phyloP scores from a whole-genome alignment of 176 grass and related monocot species.

The Melocanna baccifera region DNA sequence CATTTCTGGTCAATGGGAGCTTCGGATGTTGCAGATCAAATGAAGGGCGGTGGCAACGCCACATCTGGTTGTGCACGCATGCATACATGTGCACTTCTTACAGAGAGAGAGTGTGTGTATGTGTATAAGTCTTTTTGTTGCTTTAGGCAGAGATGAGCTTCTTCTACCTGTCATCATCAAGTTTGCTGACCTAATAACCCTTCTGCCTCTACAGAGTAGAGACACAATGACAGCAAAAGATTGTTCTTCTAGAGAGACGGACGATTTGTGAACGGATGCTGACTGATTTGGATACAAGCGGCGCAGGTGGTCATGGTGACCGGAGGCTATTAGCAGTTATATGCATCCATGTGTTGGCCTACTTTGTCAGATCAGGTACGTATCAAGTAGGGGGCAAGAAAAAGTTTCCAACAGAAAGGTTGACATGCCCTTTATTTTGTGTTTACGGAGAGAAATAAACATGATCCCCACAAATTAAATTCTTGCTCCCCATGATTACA shows the following conservation, averaged over 20 bases:
- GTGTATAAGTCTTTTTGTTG: neutral
- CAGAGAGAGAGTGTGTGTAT: no score
- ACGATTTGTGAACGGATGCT: neutral
- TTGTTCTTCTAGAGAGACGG: neutral
- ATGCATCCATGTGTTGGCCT: neutral
- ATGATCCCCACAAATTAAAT: neutral
- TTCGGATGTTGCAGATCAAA: neutral
- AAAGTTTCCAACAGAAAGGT: neutral
- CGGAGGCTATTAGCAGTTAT: neutral
- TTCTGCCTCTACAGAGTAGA: neutral
- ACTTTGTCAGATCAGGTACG: neutral
- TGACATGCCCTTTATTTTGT: neutral
- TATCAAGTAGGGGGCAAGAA: neutral
- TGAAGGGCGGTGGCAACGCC: no score
- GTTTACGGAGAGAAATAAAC: neutral
- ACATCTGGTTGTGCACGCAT: slow-evolving; percentile 1
- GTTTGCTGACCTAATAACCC: slow-evolving; percentile 35
- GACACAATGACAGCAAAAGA: neutral
- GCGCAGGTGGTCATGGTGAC: neutral
- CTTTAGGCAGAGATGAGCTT: neutral
- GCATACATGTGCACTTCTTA: neutral
- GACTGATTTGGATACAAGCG: neutral
- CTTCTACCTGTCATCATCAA: slow-evolving; percentile 20
- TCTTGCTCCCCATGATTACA: neutral
- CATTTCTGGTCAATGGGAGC: neutral